Base-by-base conservation (phyloP, 257 asterid species). In the Euphrasia confusa region DNA sequence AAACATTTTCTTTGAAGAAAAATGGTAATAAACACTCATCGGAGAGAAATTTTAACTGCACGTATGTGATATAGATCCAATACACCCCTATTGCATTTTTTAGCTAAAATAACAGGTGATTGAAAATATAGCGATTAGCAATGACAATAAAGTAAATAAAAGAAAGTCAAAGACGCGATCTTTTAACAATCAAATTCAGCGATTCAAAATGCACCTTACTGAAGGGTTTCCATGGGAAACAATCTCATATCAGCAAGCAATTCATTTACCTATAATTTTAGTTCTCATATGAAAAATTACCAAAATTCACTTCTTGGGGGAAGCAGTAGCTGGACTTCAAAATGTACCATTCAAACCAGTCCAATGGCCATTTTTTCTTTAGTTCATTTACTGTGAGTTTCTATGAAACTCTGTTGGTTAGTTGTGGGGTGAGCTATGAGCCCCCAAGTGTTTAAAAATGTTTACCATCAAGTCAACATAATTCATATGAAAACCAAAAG, bases 401-500 rank as follows among this genome's bases (percentile, higher is more conserved):
- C 5, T 32, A 30, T 40, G 35, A 47, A 54, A 47, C 21, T 12
- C 26, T 58, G 64, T 28, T 47, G 54, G 33, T 26, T 60, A 6
- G 33, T 30, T 30, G 5, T 30, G 4, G 5, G 33, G 33, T 30
- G 33, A 30, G 33, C 33, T 30, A 30, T 3, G 33, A 30, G 4
- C 33, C 33, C 33, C 33, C 33, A 30, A 30, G 5, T 5, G 33
- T 30, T 30, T 30, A 5, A 13, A 37, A 18, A 9, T 32, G 50
- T 68, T 40, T 55, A 64, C 35, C 49, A 54, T 62, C 66, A 48
- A 67, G 15, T 48, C 32, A 61, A 48, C 65, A 56, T 4, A 30
- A 54, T 5, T 66, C 37, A n/a, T 74, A 58, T 57, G 9, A 35
- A 26, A 52, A 53, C 52, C 15, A 35, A 55, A 54, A 68, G 26